Conservation (phyloP, 2,329 filamentous ascomycete genomes). For the Aspergillus costaricaensis region DNA sequence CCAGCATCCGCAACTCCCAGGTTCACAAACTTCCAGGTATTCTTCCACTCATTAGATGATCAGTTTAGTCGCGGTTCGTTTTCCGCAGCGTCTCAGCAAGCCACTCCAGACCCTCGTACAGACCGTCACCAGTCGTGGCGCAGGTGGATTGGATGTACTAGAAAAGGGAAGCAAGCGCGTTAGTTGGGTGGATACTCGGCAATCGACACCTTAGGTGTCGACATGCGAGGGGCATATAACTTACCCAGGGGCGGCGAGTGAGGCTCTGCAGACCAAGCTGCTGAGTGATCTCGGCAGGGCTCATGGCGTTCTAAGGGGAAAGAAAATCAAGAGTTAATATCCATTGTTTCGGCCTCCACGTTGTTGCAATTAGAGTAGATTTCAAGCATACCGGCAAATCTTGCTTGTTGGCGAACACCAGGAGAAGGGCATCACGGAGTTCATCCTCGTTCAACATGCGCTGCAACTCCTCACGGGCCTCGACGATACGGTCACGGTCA, state of each 20-base stretch:
- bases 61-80: constrained; percentile 53
- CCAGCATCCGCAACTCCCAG: constrained; percentile 41
- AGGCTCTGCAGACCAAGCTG: constrained; percentile 99
- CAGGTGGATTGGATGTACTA: constrained; percentile 99
- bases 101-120: constrained; percentile 98
- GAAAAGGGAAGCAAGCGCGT: neutral
- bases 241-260: constrained; percentile 98
- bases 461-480: constrained; percentile 94
- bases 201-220: neutral
- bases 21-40: constrained; percentile 35
- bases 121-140: constrained; percentile 97
- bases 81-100: constrained; percentile 81
- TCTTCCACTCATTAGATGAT: constrained; percentile 37
- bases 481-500: constrained; percentile 95
- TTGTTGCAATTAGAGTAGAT: no score
- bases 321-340: constrained; percentile 14
- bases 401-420: constrained; percentile 99
- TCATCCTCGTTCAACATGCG: constrained; percentile 99
- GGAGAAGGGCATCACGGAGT: constrained; percentile 91
- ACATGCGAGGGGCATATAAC: constrained; percentile 43
- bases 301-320: constrained; percentile 85
- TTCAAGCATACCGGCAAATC: constrained; percentile 77
- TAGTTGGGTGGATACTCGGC: neutral
- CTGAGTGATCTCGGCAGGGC: constrained; percentile 99
- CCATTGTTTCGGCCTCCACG: neutral